Base-by-base conservation (phyloP, 208 protist species). In the Herpetomonas samuelpessoai region DNA sequence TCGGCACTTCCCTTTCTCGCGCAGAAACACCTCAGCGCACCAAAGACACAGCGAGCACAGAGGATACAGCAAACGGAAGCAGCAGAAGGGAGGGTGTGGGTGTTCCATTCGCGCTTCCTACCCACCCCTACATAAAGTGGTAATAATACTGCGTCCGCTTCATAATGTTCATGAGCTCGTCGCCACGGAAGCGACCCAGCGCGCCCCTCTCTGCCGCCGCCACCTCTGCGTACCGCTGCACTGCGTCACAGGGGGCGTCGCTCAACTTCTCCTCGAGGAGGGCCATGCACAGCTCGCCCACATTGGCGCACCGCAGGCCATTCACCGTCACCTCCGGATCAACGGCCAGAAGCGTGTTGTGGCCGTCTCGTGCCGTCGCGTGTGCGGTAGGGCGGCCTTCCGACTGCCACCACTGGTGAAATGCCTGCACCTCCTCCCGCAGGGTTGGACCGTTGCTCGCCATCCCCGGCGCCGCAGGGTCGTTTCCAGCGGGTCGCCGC, bases 211-310 rank as follows among this genome's bases (percentile, higher is more conserved):
- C 27, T 18, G 49, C 29, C 10, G 68, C 66, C 31, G 68, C 27
- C 54, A 87, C 65, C 66, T 86, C 79, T 48, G 72, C 83, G 61
- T 90, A 90, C 26, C 69, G 35, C 62, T 71, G 46, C 38, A 84
- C 74, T 25, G 46, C 60, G 39, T 89, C 82, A 3, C 56, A 28
- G 61, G 67, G 57, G 7, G 35, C 29, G 3, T 18, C 21, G 3
- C 21, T 7, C 22, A 16, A 4, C 51, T n/a, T 38, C 51, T 56
- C 26, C 22, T 4, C 51, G 9, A 41, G 35, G 6, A 41, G 14
- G 35, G 14, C 6, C 35, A 41, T 41, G 9, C 6, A 48, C 29
- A 29, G 41, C 0, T 25, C 45, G 27, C 18, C 27, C n/a, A n/a
- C n/a, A n/a, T n/a, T n/a, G n/a, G n/a, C n/a, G n/a, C n/a, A n/a